phyloP scores from a whole-genome alignment of 2,329 filamentous ascomycete genomes.

The Chaetomiaceae sp. region DNA sequence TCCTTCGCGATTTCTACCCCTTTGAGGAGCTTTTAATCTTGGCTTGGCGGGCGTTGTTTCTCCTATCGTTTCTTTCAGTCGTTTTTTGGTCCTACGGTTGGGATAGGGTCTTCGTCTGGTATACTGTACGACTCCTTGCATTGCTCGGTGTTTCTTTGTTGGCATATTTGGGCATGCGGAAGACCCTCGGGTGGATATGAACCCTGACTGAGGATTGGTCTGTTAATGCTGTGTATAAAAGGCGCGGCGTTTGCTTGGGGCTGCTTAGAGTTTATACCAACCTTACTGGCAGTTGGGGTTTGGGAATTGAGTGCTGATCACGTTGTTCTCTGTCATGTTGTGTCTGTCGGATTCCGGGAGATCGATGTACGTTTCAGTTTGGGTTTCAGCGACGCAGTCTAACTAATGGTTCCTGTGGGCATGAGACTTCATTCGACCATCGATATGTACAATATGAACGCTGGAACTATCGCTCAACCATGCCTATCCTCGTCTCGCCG shows the following conservation, averaged over 20 bases:
- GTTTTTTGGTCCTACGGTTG: not conserved
- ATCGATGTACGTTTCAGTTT: too few relatives aligned
- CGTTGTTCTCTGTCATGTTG: too few relatives aligned
- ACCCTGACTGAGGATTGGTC: not conserved
- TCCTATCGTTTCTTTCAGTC: not conserved
- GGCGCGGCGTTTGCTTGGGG: constrained; percentile 9
- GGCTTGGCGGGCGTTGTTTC: not conserved
- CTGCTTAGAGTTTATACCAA: constrained; percentile 8
- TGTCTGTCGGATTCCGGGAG: too few relatives aligned
- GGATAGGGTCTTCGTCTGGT: not conserved
- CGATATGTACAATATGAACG: not conserved
- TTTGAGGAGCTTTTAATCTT: not conserved
- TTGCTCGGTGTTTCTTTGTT: constrained; percentile 6
- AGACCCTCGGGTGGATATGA: not conserved
- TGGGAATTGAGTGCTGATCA: not conserved
- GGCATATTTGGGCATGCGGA: not conserved
- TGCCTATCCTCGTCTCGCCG: not conserved
- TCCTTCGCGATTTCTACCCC: not conserved
- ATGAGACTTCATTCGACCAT: not conserved
- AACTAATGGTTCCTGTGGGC: too few relatives aligned
- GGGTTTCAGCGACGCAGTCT: too few relatives aligned
- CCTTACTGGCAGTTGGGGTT: not conserved
- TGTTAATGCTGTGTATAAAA: not conserved
- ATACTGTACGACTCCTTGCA: constrained; percentile 3
- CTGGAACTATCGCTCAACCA: not conserved